Evolutionary conservation across 1,284 basidiomycete genomes (phyloP), one percentile per base, ranked within the genome.

Genomic region (Athelia psychrophila): DNA sequence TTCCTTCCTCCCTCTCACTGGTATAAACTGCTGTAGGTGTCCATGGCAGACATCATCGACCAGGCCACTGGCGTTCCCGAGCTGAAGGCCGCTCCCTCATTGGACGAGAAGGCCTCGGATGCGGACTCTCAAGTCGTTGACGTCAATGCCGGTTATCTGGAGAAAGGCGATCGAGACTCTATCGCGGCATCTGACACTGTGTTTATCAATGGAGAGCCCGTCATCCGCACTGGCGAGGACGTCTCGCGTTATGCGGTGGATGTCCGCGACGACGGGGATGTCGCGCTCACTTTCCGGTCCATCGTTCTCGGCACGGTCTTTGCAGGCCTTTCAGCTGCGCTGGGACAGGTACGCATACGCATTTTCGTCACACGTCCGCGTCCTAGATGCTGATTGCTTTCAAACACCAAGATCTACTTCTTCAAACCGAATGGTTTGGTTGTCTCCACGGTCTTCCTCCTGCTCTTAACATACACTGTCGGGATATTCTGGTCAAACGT

Each of bases 171-270:
- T 30, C 6, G 5, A 13, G 27, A 30, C 27, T 30, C 27, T 5
- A 13, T 30, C 27, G 27, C 27, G n/a, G n/a, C n/a, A 6, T 30
- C 27, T 30, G 27, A 13, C 5, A 30, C 27, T 6, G 60, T 65
- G 2, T 68, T 64, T 40, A 66, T 76, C 49, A 76, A 81, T 30
- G 79, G 79, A 38, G 78, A 83, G 62, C 27, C 27, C 79, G 74
- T 83, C 35, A 74, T 83, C 49, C 74, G 69, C 2, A 73, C 68
- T 24, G 83, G 83, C 22, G 64, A 58, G 32, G 85, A 88, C 59
- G 84, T 86, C 30, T 83, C 83, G 2, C 73, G 74, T 49, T 80
- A 75, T 57, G 74, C 82, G 16, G 72, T 88, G 50, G 81, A 84
- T 58, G 50, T 78, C 24, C 74, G 83, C 23, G 85, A 88, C 63